Conservation (phyloP, 345 rosid genomes). For the Triadica sebifera region DNA sequence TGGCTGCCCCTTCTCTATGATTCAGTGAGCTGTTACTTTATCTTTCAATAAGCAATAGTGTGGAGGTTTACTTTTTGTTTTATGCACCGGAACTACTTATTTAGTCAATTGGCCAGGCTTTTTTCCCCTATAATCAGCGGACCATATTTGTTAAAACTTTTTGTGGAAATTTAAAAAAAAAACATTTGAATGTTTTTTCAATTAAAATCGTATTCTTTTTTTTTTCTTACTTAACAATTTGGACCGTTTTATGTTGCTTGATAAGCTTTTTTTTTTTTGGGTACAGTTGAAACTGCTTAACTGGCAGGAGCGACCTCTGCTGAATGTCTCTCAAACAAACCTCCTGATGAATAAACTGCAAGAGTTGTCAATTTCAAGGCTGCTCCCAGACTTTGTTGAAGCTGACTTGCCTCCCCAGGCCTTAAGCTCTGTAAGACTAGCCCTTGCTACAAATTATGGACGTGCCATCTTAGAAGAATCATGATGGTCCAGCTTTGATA, state of each 20-base stretch:
- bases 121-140: neutral
- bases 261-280: neutral
- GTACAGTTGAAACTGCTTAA: constrained; percentile 73
- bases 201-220: neutral
- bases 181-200: neutral
- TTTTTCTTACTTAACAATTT: neutral
- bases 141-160: too few relatives aligned
- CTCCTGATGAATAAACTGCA: constrained; percentile 79
- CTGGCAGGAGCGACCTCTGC: constrained; percentile 66
- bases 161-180: too few relatives aligned
- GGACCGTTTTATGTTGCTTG: too few relatives aligned
- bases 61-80: constrained; percentile 5
- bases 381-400: constrained; percentile 70
- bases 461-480: constrained; percentile 72
- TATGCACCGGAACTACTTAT: neutral
- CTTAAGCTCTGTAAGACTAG: constrained; percentile 63
- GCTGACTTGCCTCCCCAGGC: constrained; percentile 59
- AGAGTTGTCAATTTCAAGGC: constrained; percentile 66
- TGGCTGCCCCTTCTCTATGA: constrained; percentile 90
- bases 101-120: too few relatives aligned
- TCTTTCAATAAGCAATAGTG: neutral
- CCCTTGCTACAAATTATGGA: constrained; percentile 81
- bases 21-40: constrained; percentile 48
- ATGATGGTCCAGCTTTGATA: constrained; percentile 10
- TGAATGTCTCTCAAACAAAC: constrained; percentile 63